Base-by-base conservation (phyloP, 2,329 filamentous ascomycete genomes). In the Diatrype stigma region DNA sequence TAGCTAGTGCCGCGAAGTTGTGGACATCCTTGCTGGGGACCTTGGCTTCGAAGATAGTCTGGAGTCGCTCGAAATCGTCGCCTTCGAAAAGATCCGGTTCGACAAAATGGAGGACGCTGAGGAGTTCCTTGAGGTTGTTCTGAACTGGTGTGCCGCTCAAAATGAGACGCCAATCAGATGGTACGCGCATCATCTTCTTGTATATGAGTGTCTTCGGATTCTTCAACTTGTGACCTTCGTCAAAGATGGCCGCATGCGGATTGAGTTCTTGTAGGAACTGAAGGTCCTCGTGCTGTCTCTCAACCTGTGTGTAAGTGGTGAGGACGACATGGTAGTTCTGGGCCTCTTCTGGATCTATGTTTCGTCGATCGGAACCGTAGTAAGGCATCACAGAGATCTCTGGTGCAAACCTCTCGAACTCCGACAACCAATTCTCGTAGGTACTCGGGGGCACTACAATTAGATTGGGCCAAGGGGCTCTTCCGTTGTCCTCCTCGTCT, bases 221-320 rank as follows among this genome's bases (percentile, higher is more conserved):
- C 72, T 96, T 96, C 67, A 99, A 75, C 63, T 90, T 85, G 70
- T 99, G 94, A 0, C 93, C 94, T 70, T 99, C 94, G 64, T 99
- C 94, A 63, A 91, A 99, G 11, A 99, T 86, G 60, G 80, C 79
- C 1, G 76, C 73, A 51, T 80, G 77, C 6, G 80, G 73, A 8
- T 70, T 60, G 45, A 82, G 68, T 7, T 68, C 70, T 37, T 73
- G 71, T 59, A 84, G 71, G 37, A 76, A 77, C 40, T 71, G 67
- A 14, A 81, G 66, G 51, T 84, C 81, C 3, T 74, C 73, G 38
- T 67, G 64, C 1, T 74, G 75, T 49, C 73, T 56, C 34, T 68
- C 76, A 37, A 84, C 72, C 63, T 89, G 85, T 2, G 79, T 76
- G 62, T 84, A 84, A 1, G 78, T 81, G 1, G 80, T 81, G 47